A percentile compares a stretch with the other conserved stretches of the same genome.
These are phyloP conservation scores for Erythrophleum ivorense DNA, from an alignment of 331 rosid genomes.

Conservation along the genomic window DNA sequence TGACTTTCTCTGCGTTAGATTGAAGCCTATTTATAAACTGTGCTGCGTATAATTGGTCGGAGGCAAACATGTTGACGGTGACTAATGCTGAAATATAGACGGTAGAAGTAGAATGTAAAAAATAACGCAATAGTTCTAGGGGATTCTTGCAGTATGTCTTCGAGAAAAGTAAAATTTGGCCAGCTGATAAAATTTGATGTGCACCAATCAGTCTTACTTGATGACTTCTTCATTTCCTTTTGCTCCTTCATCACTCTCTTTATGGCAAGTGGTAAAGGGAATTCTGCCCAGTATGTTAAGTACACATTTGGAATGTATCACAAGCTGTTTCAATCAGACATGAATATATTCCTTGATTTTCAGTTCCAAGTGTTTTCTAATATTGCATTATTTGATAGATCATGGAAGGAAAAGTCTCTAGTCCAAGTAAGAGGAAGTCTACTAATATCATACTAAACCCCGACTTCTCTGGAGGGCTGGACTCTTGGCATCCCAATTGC, in stretches of 20 bases:
- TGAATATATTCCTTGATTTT: conserved; percentile 21
- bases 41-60: background rate
- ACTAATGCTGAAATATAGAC: conserved; percentile 26
- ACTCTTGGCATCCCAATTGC: conserved; percentile 74
- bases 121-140: background rate
- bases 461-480: conserved; percentile 80
- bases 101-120: conserved; percentile 7
- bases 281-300: conserved; percentile 31
- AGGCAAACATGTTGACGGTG: background rate
- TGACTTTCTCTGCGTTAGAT: conserved; percentile 23
- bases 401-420: conserved; percentile 40
- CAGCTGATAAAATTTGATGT: background rate
- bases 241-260: conserved; percentile 4
- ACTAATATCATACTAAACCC: conserved; percentile 73
- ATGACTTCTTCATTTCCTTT: conserved; percentile 12
- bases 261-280: background rate
- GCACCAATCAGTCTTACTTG: conserved; percentile 2
- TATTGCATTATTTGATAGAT: conserved; percentile 49
- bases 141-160: background rate
- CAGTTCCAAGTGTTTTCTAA: conserved; percentile 33
- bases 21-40: background rate
- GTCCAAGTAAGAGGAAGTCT: conserved; percentile 39
- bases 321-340: conserved; percentile 17
- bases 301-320: background rate
- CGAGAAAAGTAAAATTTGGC: conserved; percentile 2